Base-by-base conservation (phyloP, 441 rosid genomes). In the Melastoma candidum region DNA sequence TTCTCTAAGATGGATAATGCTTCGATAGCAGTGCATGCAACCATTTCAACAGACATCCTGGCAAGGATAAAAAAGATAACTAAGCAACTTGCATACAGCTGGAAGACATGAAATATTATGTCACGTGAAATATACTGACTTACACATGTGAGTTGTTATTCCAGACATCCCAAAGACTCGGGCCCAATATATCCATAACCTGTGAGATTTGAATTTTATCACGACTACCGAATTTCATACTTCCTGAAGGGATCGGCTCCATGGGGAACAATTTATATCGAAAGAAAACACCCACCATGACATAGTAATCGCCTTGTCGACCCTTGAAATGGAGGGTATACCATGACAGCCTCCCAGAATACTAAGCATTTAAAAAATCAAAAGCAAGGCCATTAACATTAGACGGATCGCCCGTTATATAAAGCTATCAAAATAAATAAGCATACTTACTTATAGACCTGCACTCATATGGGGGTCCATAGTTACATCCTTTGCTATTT, bases 101-200 rank as follows among this genome's bases (percentile, higher is more conserved):
- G 39, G 39, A 29, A 29, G 39, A 29, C 3, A 29, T 29, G 39
- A 4, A 29, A 29, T 1, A 29, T 29, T 29, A 29, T 29, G 6
- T 29, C 39, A 29, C 39, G 3, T 7, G 4, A 29, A 29, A 29
- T 29, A 29, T 29, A 29, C 7, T 4, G 4, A 78, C 95, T 84
- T 72, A 93, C 99, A 90, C 82, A 65, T 93, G 96, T 54, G 95
- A 95, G 51, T 95, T 81, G 49, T 92, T 66, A 78, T 93, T 93
- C 99, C 99, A 89, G 26, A 86, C 92, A 72, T 93, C 97, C 99
- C 99, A 93, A 55, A 93, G 85, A 63, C 99, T 93, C 2, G 99
- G 99, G 14, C 97, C 99, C 44, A 93, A 73, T 77, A 89, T 93
- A 75, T 89, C 99, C 99, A 93, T 93, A 54, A 93, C 98, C 98